These are phyloP conservation scores for Panicum miliaceum DNA, from an alignment of 176 grass and related monocot species.

Conservation along the genomic window DNA sequence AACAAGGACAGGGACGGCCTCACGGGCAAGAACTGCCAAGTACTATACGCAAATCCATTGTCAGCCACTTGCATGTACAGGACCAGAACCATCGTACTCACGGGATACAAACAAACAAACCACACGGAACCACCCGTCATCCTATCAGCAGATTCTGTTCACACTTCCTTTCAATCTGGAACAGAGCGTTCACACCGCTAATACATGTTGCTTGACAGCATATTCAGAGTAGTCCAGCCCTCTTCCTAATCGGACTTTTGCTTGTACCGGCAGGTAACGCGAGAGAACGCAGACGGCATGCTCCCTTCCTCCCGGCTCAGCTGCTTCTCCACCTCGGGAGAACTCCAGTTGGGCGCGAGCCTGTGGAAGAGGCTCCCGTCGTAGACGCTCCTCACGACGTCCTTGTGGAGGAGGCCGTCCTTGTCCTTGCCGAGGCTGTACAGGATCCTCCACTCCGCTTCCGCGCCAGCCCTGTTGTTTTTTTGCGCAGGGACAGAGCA, in stretches of 20 bases:
- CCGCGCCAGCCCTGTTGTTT: slow-evolving; percentile 46
- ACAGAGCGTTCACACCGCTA: slow-evolving; percentile 39
- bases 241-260: not conserved
- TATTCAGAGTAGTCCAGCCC: not conserved
- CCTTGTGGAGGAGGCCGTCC: slow-evolving; percentile 79
- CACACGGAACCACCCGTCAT: not conserved
- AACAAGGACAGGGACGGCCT: not conserved
- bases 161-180: not conserved
- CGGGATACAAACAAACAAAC: not conserved
- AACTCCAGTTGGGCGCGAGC: slow-evolving; percentile 43
- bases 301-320: not conserved
- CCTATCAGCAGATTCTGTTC: slow-evolving; percentile 42
- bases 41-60: not conserved
- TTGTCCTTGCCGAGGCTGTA: slow-evolving; percentile 70
- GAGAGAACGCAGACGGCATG: slow-evolving; percentile 19
- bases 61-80: not conserved
- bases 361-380: slow-evolving; percentile 73
- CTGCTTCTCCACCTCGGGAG: slow-evolving; percentile 22
- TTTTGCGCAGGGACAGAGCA: not conserved
- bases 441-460: slow-evolving; percentile 66
- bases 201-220: not conserved
- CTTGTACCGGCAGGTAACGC: not conserved
- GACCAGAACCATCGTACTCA: not conserved
- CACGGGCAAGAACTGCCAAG: slow-evolving; percentile 19
- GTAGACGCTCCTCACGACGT: slow-evolving; percentile 52